Evolutionary conservation across 2,329 filamentous ascomycete species (phyloP).

Genomic region (Claviceps maximensis): DNA sequence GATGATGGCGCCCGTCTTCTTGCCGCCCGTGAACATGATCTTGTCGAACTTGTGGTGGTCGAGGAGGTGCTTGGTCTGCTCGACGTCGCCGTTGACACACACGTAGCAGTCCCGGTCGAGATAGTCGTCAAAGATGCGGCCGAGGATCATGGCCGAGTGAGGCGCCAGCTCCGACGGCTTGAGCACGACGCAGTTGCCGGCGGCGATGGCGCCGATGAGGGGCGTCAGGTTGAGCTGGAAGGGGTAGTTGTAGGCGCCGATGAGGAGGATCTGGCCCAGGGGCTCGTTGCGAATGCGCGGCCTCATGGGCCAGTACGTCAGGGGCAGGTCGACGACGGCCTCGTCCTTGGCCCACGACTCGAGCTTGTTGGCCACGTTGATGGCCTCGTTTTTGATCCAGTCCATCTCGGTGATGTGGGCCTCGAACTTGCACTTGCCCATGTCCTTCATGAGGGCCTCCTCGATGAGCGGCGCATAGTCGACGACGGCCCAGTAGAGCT

Average conservation of each 20-base stretch:
- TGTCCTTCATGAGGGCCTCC: slow-evolving; percentile 64
- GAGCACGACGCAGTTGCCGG: slow-evolving; percentile 76
- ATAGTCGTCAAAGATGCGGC: slow-evolving; percentile 60
- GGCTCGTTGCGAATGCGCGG: slow-evolving; percentile 80
- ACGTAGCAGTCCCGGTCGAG: slow-evolving; percentile 68
- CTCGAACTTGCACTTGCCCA: slow-evolving; percentile 69
- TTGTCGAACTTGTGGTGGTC: slow-evolving; percentile 83
- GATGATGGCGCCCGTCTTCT: slow-evolving; percentile 70
- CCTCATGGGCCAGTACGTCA: slow-evolving; percentile 54
- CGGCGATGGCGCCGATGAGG: slow-evolving; percentile 78
- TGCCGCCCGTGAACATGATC: slow-evolving; percentile 88
- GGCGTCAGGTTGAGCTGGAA: slow-evolving; percentile 68
- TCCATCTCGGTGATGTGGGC: slow-evolving; percentile 59
- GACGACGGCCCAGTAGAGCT: slow-evolving; percentile 84
- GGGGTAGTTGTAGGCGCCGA: slow-evolving; percentile 92
- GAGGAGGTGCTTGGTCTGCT: slow-evolving; percentile 70
- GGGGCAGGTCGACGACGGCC: slow-evolving; percentile 52
- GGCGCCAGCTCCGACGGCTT: slow-evolving; percentile 84
- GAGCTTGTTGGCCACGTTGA: slow-evolving; percentile 66
- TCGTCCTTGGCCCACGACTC: slow-evolving; percentile 78
- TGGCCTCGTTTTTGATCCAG: slow-evolving; percentile 69
- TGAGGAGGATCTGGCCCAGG: slow-evolving; percentile 68
- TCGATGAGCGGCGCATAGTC: slow-evolving; percentile 63
- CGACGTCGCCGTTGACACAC: slow-evolving; percentile 67
- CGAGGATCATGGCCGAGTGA: slow-evolving; percentile 61